Percentiles rank a stretch among this genome's conserved stretches.
These are phyloP conservation scores for Candida taoyuanica DNA, from an alignment of 805 yeast species.

Conservation along the genomic window DNA sequence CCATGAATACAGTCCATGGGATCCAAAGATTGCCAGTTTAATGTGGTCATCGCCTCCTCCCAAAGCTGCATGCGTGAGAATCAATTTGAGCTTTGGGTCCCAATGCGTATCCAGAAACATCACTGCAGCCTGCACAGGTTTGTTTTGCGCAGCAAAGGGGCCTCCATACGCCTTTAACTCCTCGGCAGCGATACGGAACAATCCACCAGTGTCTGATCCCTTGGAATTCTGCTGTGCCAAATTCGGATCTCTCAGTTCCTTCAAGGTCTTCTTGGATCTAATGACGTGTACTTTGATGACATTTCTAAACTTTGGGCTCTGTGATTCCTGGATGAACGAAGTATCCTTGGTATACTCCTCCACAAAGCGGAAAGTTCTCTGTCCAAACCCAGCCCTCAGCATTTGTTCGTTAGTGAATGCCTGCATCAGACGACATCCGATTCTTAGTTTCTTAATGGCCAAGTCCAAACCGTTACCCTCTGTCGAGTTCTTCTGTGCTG, in stretches of 20 bases:
- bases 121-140: constrained; percentile 74
- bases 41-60: constrained; percentile 79
- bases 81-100: constrained; percentile 54
- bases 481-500: constrained; percentile 38
- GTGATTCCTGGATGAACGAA: constrained; percentile 40
- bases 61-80: constrained; percentile 86
- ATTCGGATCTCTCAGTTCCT: constrained; percentile 71
- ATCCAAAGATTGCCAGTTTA: constrained; percentile 86
- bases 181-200: constrained; percentile 78
- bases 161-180: constrained; percentile 55
- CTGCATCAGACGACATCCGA: constrained; percentile 85
- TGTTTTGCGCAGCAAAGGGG: constrained; percentile 40
- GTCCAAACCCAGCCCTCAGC: constrained; percentile 72
- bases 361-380: constrained; percentile 68
- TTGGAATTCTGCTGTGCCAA: constrained; percentile 80
- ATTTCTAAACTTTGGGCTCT: constrained; percentile 35
- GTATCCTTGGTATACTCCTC: constrained; percentile 61
- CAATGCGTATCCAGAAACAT: constrained; percentile 81
- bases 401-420: constrained; percentile 90
- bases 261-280: constrained; percentile 58
- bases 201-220: constrained; percentile 69
- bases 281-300: constrained; percentile 78
- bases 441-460: constrained; percentile 69
- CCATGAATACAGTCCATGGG: constrained; percentile 90
- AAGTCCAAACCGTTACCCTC: constrained; percentile 67